These are phyloP conservation scores for Neurospora africana DNA, from an alignment of 495 filamentous ascomycete genomes.

Conservation along the genomic window DNA sequence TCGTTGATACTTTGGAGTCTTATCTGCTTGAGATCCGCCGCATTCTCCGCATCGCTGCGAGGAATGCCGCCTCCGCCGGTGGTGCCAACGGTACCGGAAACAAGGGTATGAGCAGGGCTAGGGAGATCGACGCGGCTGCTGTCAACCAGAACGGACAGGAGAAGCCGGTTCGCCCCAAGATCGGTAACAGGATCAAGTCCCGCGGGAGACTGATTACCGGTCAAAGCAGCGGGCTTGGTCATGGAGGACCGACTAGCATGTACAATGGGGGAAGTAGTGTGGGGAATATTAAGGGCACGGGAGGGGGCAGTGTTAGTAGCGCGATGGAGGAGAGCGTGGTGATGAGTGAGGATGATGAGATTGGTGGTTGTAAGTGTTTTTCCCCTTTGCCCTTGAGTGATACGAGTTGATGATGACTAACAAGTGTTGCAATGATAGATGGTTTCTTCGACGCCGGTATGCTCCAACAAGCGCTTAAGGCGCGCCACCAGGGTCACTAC, in stretches of 20 bases:
- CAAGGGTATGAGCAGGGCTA: slow-evolving; percentile 24
- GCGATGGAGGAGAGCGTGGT: slow-evolving; percentile 48
- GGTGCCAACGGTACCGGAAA: background rate
- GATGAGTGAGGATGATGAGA: slow-evolving; percentile 75
- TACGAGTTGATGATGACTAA: too few relatives aligned
- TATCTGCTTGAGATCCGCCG: slow-evolving; percentile 88
- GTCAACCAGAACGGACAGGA: background rate
- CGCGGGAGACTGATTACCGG: slow-evolving; percentile 48
- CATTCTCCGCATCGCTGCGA: slow-evolving; percentile 57
- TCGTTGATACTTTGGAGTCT: slow-evolving; percentile 77
- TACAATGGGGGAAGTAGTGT: background rate
- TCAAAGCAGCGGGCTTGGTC: slow-evolving; percentile 26
- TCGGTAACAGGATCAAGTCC: slow-evolving; percentile 35
- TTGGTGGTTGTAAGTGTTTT: slow-evolving; percentile 75
- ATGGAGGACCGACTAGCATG: slow-evolving; percentile 8
- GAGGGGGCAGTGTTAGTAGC: slow-evolving; percentile 29
- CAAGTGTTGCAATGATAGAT: slow-evolving; percentile 40
- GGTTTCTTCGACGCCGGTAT: slow-evolving; percentile 95
- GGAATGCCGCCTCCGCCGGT: slow-evolving; percentile 22
- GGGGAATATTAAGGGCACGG: slow-evolving; percentile 4
- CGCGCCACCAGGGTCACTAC: slow-evolving; percentile 32
- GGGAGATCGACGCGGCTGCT: slow-evolving; percentile 29
- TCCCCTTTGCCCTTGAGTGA: too few relatives aligned
- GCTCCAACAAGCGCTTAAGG: slow-evolving; percentile 79
- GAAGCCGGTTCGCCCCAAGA: background rate